Base-by-base conservation (phyloP, 2,329 filamentous ascomycete species). In the Periconia digitata region DNA sequence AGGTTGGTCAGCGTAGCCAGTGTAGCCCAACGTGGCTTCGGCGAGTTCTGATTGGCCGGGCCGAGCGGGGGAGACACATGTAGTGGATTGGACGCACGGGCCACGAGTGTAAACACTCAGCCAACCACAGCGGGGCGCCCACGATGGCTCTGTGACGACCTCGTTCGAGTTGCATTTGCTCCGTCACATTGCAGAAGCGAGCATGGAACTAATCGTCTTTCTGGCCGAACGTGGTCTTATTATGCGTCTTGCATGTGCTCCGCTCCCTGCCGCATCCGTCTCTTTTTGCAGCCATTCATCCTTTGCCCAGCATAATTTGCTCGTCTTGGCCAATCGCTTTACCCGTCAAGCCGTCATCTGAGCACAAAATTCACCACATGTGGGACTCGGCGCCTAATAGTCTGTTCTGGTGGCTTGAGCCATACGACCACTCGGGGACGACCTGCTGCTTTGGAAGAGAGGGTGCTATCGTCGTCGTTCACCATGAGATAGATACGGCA, bases 321-420 rank as follows among this genome's bases (percentile, higher is more conserved):
- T n/a, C 4, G 13, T 15, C 23, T 15, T 21, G 15, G 21, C 61
- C 63, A 67, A 66, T 67, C 46, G 51, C 37, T 41, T 27, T 17
- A 12, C 12, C 12, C 37, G 8, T 8, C n/a, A 22, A 23, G 44
- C 15, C 27, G 47, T 58, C 52, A 54, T 50, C 49, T 59, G 51
- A 44, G 49, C 64, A 64, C 59, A 63, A 64, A 64, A 60, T 62
- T 41, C 45, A 60, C 64, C 53, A 35, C 61, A 58, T 6, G 46
- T 55, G 53, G 66, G 52, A 58, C 50, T 63, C 51, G 63, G 67
- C 67, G 67, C 57, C 57, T 70, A 70, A 54, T 59, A 61, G 52
- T 54, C 46, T 40, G 38, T 17, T 24, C 38, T 40, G 39, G 56
- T 63, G 64, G 62, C 64, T 59, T 63, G 43, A 44, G 27, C 39